A percentile compares a stretch with the other conserved stretches of the same genome.
These are phyloP conservation scores for Fragilaria radians DNA, from an alignment of 108 stramenopile species.

Conservation along the genomic window DNA sequence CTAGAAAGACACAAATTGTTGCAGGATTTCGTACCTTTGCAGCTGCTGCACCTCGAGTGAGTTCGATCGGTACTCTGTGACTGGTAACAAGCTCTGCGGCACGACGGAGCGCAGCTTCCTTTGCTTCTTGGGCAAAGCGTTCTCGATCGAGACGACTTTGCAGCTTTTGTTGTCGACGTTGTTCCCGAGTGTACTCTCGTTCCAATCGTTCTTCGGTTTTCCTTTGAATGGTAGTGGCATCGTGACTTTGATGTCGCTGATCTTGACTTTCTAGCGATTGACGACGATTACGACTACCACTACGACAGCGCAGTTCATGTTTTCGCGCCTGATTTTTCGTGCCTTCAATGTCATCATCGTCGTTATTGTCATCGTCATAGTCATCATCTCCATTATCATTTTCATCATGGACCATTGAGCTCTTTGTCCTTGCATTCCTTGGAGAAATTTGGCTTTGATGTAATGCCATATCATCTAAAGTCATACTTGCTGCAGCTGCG, in stretches of 20 bases:
- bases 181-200: conserved; percentile 50
- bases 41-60: conserved; percentile 40
- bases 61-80: conserved; percentile 70
- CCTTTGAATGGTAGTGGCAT: conserved; percentile 30
- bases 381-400: too few relatives aligned
- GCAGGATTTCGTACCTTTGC: conserved; percentile 7
- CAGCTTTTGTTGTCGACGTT: conserved; percentile 48
- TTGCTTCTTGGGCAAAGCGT: conserved; percentile 53
- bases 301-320: conserved; percentile 46
- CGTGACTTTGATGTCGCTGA: conserved; percentile 41
- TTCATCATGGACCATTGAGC: too few relatives aligned
- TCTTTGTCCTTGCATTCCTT: too few relatives aligned
- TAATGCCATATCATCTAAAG: conserved; percentile 33
- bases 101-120: conserved; percentile 61
- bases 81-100: conserved; percentile 64
- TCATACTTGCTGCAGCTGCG: conserved; percentile 21
- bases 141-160: conserved; percentile 54
- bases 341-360: conserved; percentile 38
- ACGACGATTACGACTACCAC: too few relatives aligned
- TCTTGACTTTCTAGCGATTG: conserved; percentile 42
- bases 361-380: conserved; percentile 47
- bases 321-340: conserved; percentile 32
- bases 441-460: too few relatives aligned
- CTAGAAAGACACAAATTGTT: too few relatives aligned
- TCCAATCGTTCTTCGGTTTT: conserved; percentile 52